Evolutionary conservation across 2,329 filamentous ascomycete genomes (phyloP).

Genomic region (Diaporthe humulicola): DNA sequence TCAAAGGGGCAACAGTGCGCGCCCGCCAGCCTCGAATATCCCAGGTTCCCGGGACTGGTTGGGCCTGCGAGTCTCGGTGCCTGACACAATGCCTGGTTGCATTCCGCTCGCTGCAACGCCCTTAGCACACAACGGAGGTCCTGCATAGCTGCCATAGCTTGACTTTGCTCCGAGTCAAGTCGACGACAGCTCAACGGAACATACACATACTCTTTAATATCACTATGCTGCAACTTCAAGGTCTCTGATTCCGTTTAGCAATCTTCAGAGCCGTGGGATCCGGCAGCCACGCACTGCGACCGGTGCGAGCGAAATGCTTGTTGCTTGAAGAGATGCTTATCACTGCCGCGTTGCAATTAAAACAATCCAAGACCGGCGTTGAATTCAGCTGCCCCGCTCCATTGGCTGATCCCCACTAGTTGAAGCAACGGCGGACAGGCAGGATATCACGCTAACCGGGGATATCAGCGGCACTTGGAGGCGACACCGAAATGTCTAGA

Average conservation of each 20-base stretch:
- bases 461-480: not conserved
- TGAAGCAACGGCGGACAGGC: not conserved
- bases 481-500: too few species aligned
- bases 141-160: not conserved
- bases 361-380: not conserved
- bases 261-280: not conserved
- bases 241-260: not conserved
- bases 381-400: not conserved
- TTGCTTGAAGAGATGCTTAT: slow-evolving; percentile 1
- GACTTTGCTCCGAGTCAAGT: not conserved
- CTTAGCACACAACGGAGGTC: not conserved
- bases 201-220: not conserved
- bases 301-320: too few species aligned
- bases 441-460: not conserved
- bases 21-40: not conserved
- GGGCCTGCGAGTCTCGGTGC: not conserved
- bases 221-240: not conserved
- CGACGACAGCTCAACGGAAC: not conserved
- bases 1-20: not conserved
- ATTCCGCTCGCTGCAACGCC: not conserved
- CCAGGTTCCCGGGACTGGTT: not conserved
- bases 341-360: not conserved
- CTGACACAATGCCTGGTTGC: not conserved
- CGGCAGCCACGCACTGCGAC: not conserved
- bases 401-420: not conserved